Evolutionary conservation across 257 asterid species (phyloP).

Genomic region (Solanum commersonii): DNA sequence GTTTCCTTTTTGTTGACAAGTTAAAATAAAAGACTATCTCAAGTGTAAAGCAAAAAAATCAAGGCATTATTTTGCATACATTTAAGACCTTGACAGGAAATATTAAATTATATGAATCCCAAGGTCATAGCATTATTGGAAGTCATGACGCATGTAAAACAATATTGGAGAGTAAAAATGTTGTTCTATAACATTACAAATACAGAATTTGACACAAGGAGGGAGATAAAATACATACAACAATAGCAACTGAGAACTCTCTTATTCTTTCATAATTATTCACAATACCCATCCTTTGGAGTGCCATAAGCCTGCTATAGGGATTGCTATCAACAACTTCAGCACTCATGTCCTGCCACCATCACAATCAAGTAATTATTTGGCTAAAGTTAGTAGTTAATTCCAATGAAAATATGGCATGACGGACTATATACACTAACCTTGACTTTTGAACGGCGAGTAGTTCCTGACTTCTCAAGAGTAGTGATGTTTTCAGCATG

Average conservation of each 20-base stretch:
- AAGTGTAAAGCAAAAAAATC: neutral
- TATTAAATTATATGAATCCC: neutral
- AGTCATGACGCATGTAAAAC: neutral
- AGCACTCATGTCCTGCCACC: conserved; percentile 73
- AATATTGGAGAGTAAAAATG: neutral
- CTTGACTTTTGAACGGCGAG: conserved; percentile 70
- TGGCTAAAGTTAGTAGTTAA: neutral
- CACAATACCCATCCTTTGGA: conserved; percentile 98
- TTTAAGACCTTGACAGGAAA: neutral
- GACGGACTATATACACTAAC: conserved; percentile 14
- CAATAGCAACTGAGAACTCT: conserved; percentile 83
- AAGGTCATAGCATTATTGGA: neutral
- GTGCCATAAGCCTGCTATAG: conserved; percentile 98
- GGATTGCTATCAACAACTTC: conserved; percentile 98
- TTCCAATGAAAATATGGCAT: neutral
- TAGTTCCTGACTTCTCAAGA: conserved; percentile 29
- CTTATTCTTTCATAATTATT: conserved; percentile 83
- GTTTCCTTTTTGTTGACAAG: neutral
- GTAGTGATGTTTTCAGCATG: conserved; percentile 38
- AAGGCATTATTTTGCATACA: neutral
- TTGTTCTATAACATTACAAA: neutral
- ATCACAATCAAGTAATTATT: neutral
- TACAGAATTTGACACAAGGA: neutral
- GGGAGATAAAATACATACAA: conserved; percentile 45
- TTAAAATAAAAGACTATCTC: neutral